These are phyloP conservation scores for Rhytidiadelphus loreus DNA, from an alignment of 225 moss, liverwort and hornwort species.

Conservation along the genomic window DNA sequence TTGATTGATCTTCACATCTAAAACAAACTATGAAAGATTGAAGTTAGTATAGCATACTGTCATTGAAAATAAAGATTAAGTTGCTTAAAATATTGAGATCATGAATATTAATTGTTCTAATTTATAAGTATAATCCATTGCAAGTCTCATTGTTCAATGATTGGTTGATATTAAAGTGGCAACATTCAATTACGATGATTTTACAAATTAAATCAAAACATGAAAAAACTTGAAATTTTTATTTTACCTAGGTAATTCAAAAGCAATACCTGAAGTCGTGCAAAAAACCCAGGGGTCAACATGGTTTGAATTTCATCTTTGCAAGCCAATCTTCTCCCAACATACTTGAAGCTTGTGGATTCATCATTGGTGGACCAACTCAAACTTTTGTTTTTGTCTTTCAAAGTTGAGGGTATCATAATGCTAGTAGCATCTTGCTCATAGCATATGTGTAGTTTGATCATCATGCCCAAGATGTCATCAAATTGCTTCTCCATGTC, in stretches of 20 bases:
- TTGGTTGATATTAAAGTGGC: accelerated
- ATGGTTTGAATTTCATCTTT: not conserved
- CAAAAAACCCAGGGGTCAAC: not conserved
- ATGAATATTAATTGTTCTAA: too few species aligned
- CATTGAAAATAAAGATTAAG: not conserved
- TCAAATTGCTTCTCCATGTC: not conserved
- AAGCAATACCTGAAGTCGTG: not conserved
- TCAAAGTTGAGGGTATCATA: not conserved
- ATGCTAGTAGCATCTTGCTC: not conserved
- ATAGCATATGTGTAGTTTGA: not conserved
- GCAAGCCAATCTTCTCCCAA: not conserved
- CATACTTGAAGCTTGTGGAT: accelerated
- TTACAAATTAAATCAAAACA: accelerated
- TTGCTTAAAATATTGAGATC: not conserved
- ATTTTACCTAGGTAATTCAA: accelerated
- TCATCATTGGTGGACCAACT: not conserved
- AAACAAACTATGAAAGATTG: not conserved
- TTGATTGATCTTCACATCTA: accelerated
- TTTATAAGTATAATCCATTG: too few species aligned
- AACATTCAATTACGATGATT: not conserved
- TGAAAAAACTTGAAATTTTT: accelerated
- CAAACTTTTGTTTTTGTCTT: not conserved
- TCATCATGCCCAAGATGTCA: not conserved
- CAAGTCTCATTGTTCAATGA: too few species aligned
- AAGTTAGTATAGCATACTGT: accelerated